Evolutionary conservation across 1,284 basidiomycete genomes (phyloP), one percentile per base, ranked within the genome.

Genomic region (Tylopilus microsporus): DNA sequence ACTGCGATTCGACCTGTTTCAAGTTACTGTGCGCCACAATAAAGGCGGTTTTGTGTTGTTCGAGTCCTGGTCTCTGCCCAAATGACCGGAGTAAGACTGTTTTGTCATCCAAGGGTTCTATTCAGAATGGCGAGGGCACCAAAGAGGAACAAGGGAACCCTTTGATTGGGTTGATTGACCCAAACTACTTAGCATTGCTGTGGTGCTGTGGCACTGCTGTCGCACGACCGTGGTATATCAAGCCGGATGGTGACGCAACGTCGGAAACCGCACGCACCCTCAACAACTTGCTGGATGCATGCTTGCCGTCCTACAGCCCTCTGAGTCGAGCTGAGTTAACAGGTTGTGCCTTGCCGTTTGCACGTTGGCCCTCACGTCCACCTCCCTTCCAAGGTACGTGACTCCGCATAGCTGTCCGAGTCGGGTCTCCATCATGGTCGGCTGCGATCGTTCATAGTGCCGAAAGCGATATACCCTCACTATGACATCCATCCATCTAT

Each of bases 401-500:
- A 18, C 16, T 41, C 10, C 43, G 25, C 21, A 9, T 50, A 13
- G 10, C 36, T 15, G 46, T 49, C 25, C 25, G 25, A 25, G 25
- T 25, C 30, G 12, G 52, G 9, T 50, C 49, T 46, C 16, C 25
- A 34, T 56, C 37, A 42, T 49, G 30, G n/a, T 43, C 10, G 21
- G 43, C 43, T 5, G 11, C 12, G 45, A 25, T n/a, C 41, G 19
- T 63, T n/a, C 46, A 15, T 49, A 43, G 56, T 36, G 49, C 56
- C 45, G 43, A 52, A 49, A 43, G 32, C 18, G 42, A 56, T 19
- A 53, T 58, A 58, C 21, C 39, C n/a, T 39, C 52, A 75, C 32
- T 32, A 32, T 75, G 71, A 39, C 64, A 30, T 51, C 58, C 45
- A 55, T 78, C 16, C 87, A 89, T 65, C 78, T 89, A 13, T 77